A percentile compares a stretch with the other conserved stretches of the same genome.
phyloP scores from a whole-genome alignment of 768 basidiomycete species.

The Neoboletus brunneissimus region DNA sequence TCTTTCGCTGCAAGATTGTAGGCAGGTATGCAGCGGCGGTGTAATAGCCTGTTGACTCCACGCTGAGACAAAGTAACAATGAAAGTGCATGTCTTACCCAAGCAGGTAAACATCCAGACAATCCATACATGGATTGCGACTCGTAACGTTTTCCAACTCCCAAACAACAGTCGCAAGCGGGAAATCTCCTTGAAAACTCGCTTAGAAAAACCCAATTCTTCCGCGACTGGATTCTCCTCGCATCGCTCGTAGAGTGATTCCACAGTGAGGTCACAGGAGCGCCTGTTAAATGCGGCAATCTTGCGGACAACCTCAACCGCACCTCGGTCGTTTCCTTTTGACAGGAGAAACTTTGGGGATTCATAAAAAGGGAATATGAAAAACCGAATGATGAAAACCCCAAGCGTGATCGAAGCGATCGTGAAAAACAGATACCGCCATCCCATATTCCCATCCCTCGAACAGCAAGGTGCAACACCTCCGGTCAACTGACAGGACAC shows the following conservation, averaged over 20 bases:
- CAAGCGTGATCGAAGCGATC: not conserved
- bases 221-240: not conserved
- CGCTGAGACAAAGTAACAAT: not conserved
- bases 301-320: no score
- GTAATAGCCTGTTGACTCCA: not conserved
- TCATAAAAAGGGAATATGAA: no score
- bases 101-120: slow-evolving; percentile 14
- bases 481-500: slow-evolving; percentile 12
- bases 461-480: slow-evolving; percentile 15
- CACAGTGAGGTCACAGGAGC: no score
- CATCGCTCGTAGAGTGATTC: no score
- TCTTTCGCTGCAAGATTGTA: no score
- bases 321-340: no score
- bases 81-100: slow-evolving; percentile 2
- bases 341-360: no score
- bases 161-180: not conserved
- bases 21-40: no score
- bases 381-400: no score
- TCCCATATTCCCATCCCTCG: slow-evolving; percentile 16
- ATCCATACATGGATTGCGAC: slow-evolving; percentile 11
- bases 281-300: no score
- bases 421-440: slow-evolving; percentile 19
- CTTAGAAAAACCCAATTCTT: not conserved
- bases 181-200: slow-evolving; percentile 3
- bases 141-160: not conserved